Percentiles rank a stretch among this genome's conserved stretches.
Evolutionary conservation across 495 filamentous ascomycete species (phyloP).

Genomic region (Coniosporium apollinis): DNA sequence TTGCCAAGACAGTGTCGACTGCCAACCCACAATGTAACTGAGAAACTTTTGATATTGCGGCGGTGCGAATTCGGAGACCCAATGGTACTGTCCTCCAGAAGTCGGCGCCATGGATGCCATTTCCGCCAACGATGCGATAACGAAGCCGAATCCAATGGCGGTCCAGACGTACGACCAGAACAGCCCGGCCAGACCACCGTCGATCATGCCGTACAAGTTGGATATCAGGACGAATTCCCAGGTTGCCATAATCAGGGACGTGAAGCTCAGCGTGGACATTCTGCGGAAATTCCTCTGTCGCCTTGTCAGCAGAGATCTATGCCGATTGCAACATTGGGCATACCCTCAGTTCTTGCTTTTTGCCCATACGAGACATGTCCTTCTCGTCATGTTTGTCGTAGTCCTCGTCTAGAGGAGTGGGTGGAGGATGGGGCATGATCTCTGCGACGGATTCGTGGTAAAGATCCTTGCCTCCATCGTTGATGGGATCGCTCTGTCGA

Average conservation of each 20-base stretch:
- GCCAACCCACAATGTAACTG: constrained; percentile 21
- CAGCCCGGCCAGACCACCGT: constrained; percentile 21
- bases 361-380: constrained; percentile 8
- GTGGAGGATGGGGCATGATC: too few species aligned
- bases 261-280: constrained; percentile 8
- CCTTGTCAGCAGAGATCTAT: background rate
- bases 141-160: constrained; percentile 10
- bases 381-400: background rate
- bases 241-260: constrained; percentile 8
- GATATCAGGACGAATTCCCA: constrained; percentile 9
- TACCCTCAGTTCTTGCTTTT: constrained; percentile 15
- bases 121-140: constrained; percentile 13
- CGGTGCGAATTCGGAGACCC: constrained; percentile 22
- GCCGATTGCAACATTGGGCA: too few species aligned
- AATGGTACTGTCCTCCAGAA: constrained; percentile 22
- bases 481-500: too few species aligned
- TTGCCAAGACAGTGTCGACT: constrained; percentile 15
- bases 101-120: constrained; percentile 23
- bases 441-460: too few species aligned
- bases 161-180: constrained; percentile 14
- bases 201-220: constrained; percentile 12
- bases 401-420: too few species aligned
- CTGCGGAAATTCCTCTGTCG: constrained; percentile 6
- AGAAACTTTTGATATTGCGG: constrained; percentile 12
- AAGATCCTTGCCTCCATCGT: too few species aligned